Conservation (phyloP, 768 basidiomycete species). For the Candolleomyces aberdarensis region DNA sequence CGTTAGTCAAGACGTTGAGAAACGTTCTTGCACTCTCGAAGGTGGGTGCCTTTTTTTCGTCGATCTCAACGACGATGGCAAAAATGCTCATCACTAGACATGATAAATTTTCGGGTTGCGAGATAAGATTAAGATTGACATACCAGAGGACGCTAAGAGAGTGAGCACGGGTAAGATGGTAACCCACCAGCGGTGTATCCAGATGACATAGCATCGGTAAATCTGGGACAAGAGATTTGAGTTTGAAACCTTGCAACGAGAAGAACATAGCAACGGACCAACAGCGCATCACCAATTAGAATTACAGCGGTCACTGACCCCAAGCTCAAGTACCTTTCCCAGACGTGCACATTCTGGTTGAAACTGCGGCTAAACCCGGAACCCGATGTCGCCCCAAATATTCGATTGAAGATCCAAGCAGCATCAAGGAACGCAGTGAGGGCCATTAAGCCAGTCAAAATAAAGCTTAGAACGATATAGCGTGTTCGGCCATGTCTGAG, state of each 20-base stretch:
- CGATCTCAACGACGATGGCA: not conserved
- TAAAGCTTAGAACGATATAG: not conserved
- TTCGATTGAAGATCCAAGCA: not conserved
- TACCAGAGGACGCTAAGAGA: not conserved
- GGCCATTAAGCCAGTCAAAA: not conserved
- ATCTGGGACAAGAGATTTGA: not conserved
- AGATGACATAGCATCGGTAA: conserved; percentile 1
- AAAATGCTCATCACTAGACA: not conserved
- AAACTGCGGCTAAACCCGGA: not conserved
- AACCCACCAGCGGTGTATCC: not conserved
- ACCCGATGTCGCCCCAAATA: not conserved
- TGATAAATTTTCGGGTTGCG: not conserved
- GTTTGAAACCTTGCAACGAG: no score
- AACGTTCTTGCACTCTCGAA: no score
- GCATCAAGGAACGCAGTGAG: not conserved
- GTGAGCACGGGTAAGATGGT: not conserved
- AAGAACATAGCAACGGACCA: not conserved
- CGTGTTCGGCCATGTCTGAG: not conserved
- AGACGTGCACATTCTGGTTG: not conserved
- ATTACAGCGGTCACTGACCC: not conserved
- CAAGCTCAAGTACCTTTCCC: not conserved
- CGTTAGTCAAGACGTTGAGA: not conserved
- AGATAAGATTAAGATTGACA: not conserved
- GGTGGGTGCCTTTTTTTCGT: no score
- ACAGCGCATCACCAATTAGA: not conserved